Base-by-base conservation (phyloP, 306 rosid species). In the Casuarina glauca region DNA sequence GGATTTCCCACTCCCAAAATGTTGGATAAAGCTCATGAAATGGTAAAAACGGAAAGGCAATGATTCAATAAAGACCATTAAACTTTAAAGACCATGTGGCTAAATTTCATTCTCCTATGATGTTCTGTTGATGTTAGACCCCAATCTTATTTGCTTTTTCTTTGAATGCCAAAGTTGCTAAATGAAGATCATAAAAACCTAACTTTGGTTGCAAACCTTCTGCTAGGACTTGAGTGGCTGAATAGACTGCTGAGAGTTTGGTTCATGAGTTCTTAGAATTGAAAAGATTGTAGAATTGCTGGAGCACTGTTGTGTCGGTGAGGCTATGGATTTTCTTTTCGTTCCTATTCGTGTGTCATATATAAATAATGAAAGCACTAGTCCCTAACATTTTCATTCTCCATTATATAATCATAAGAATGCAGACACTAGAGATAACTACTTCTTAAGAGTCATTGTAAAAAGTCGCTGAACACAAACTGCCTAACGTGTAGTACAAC, bases 291-390 rank as follows among this genome's bases (percentile, higher is more conserved):
- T 89, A 82, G 72, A 92, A 88, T 85, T 76, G 82, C 51, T 95
- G 98, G 98, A 86, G 93, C 74, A 74, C 85, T 68, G 88, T 82
- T 12, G 89, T 92, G 63, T 79, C 88, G 79, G 98, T 95, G 83
- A 86, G 87, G 69, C 80, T 80, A 78, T 46, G 41, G 52, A 39
- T 53, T 79, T 36, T 20, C 26, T 20, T 20, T 55, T 43, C 3
- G 1, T 63, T 43, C 11, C 51, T 44, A 5, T 45, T 48, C 70
- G 35, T 55, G 11, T 64, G 50, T 55, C 41, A 16, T 20, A 44
- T 15, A 46, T 39, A 32, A 73, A 74, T 32, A 26, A 35, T 74
- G 64, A 70, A 74, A 43, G 12, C 38, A 20, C 26, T 20, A 20
- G 26, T 55, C 20, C 36, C 5, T 3, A 12, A 32, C 48, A 35